Percentiles rank a stretch among this genome's conserved stretches.
phyloP scores from a whole-genome alignment of 2,329 filamentous ascomycete genomes.

The Trichoderma pleuroti region DNA sequence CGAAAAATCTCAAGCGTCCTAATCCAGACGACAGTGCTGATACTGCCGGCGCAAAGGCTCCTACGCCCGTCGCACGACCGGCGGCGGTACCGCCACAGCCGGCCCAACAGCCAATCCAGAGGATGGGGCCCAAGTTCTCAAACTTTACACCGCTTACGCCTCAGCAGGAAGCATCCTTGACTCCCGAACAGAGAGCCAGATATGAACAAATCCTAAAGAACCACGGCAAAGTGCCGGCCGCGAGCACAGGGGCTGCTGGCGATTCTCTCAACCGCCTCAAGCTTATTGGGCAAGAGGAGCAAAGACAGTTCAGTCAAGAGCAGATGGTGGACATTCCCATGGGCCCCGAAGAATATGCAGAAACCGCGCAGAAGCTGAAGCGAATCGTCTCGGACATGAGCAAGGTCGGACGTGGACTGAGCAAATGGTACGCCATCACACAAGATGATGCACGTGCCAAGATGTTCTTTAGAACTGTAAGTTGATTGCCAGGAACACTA shows the following conservation, averaged over 20 bases:
- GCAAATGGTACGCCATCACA: slow-evolving; percentile 47
- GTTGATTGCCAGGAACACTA: slow-evolving; percentile 25
- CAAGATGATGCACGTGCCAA: slow-evolving; percentile 48
- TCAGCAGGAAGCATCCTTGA: slow-evolving; percentile 39
- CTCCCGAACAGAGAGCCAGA: slow-evolving; percentile 44
- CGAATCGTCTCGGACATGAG: slow-evolving; percentile 41
- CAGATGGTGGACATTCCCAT: slow-evolving; percentile 45
- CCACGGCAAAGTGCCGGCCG: slow-evolving; percentile 22
- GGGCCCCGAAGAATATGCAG: slow-evolving; percentile 42
- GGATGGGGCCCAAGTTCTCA: slow-evolving; percentile 24
- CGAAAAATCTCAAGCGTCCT: slow-evolving; percentile 50
- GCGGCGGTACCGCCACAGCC: slow-evolving; percentile 27
- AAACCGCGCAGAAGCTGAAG: slow-evolving; percentile 44
- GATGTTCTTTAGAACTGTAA: slow-evolving; percentile 52
- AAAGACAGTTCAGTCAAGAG: slow-evolving; percentile 38
- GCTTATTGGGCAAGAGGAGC: slow-evolving; percentile 40
- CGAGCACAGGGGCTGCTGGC: background rate
- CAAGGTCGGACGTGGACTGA: slow-evolving; percentile 44
- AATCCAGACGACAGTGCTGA: slow-evolving; percentile 45
- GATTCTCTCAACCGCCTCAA: slow-evolving; percentile 33
- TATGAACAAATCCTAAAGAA: slow-evolving; percentile 40
- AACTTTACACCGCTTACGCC: slow-evolving; percentile 26
- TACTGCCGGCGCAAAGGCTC: slow-evolving; percentile 23
- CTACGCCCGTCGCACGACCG: slow-evolving; percentile 23
- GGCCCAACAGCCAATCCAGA: slow-evolving; percentile 20